These are phyloP conservation scores for Lichina pygmaea DNA, from an alignment of 495 filamentous ascomycete genomes.

Conservation along the genomic window DNA sequence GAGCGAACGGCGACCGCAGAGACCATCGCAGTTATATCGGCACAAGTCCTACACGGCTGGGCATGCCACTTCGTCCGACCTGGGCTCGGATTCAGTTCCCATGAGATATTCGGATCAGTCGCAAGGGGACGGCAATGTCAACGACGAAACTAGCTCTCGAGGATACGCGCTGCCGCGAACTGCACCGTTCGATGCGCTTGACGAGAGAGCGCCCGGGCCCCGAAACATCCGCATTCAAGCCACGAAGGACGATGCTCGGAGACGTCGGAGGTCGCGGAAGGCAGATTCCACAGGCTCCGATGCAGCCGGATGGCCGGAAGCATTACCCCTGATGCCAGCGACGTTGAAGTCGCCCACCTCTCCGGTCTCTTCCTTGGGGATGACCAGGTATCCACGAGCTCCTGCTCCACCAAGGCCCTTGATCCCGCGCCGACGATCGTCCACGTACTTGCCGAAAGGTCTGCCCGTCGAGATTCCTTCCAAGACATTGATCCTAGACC, in stretches of 20 bases:
- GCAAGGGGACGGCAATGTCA: too few relatives aligned
- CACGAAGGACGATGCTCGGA: conserved; percentile 48
- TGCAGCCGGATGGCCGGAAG: conserved; percentile 11
- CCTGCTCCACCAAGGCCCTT: conserved; percentile 73
- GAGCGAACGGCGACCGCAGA: too few relatives aligned
- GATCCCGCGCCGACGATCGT: conserved; percentile 62
- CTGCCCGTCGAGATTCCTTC: conserved; percentile 23
- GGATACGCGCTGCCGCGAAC: too few relatives aligned
- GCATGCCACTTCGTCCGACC: too few relatives aligned
- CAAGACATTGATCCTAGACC: conserved; percentile 84
- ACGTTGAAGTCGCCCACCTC: conserved; percentile 77
- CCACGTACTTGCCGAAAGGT: conserved; percentile 32
- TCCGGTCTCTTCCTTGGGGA: conserved; percentile 32
- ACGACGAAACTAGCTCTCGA: too few relatives aligned
- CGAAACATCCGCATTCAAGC: conserved; percentile 80
- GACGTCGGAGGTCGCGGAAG: conserved; percentile 27
- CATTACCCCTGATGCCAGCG: conserved; percentile 15
- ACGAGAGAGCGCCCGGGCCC: conserved; percentile 35
- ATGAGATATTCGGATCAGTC: too few relatives aligned
- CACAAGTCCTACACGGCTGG: too few relatives aligned
- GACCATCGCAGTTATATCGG: too few relatives aligned
- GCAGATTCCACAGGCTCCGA: neutral
- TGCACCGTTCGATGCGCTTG: conserved; percentile 12
- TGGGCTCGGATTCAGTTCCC: too few relatives aligned
- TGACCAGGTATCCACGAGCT: conserved; percentile 73